These are phyloP conservation scores for Lasiosphaeria hispida DNA, from an alignment of 495 filamentous ascomycete genomes.

Conservation along the genomic window DNA sequence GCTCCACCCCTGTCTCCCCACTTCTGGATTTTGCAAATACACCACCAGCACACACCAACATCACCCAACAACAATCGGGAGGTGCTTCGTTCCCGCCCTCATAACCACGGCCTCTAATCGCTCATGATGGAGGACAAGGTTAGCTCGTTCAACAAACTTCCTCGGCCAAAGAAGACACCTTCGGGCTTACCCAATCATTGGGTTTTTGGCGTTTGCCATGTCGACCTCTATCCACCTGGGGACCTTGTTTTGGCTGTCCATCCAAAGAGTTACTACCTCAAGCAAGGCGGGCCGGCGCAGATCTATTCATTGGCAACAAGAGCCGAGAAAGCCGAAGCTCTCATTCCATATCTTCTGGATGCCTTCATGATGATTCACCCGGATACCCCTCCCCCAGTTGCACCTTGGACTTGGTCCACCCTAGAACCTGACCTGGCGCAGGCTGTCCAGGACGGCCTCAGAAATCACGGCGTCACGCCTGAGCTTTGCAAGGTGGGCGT, in stretches of 20 bases:
- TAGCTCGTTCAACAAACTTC: slow-evolving; percentile 1
- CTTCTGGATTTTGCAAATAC: no score
- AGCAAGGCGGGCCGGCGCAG: neutral
- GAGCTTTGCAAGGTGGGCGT: slow-evolving; percentile 12
- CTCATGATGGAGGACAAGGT: neutral
- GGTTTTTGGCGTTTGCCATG: slow-evolving; percentile 9
- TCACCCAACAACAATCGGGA: no score
- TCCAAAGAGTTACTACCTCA: neutral
- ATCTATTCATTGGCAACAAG: neutral
- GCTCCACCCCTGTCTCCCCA: no score
- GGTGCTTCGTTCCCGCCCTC: no score
- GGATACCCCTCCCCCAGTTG: neutral
- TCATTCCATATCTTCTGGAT: neutral
- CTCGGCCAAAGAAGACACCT: neutral
- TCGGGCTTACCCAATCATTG: neutral
- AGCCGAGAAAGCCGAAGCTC: slow-evolving; percentile 4
- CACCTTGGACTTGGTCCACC: slow-evolving; percentile 14
- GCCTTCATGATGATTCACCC: neutral
- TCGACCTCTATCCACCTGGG: neutral
- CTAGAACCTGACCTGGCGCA: slow-evolving; percentile 3
- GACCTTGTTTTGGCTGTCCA: slow-evolving; percentile 1
- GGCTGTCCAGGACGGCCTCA: neutral
- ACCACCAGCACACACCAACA: no score
- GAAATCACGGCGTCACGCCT: slow-evolving; percentile 1
- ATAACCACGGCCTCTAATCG: neutral